Evolutionary conservation across 2,329 filamentous ascomycete species (phyloP).

Genomic region (Hypoxylon sp.): DNA sequence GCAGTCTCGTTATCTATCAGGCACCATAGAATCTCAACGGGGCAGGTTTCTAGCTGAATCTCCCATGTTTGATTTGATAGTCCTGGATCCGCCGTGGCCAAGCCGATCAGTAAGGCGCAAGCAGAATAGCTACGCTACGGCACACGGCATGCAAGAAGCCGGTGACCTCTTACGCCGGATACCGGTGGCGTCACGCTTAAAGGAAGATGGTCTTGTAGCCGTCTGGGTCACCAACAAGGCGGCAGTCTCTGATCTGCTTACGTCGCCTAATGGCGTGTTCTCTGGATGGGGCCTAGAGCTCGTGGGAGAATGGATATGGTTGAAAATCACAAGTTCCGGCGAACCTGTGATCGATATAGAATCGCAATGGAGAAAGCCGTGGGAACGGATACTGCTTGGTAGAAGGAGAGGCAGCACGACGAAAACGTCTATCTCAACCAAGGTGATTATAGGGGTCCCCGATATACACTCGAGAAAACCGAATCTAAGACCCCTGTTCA

Average conservation of each 20-base stretch:
- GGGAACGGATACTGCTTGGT: conserved; percentile 75
- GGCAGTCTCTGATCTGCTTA: conserved; percentile 63
- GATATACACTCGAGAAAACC: conserved; percentile 84
- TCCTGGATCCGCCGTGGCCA: conserved; percentile 83
- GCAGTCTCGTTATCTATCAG: conserved; percentile 55
- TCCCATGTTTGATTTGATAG: conserved; percentile 69
- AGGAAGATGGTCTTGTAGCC: conserved; percentile 65
- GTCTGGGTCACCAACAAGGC: conserved; percentile 82
- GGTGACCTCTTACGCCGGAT: conserved; percentile 59
- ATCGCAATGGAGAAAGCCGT: conserved; percentile 74
- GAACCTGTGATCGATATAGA: conserved; percentile 70
- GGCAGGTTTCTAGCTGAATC: conserved; percentile 52
- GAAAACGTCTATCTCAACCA: conserved; percentile 51
- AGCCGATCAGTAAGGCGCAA: conserved; percentile 76
- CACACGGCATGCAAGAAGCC: conserved; percentile 56
- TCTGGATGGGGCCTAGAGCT: conserved; percentile 70
- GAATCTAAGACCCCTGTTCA: conserved; percentile 69
- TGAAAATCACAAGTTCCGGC: conserved; percentile 73
- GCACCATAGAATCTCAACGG: conserved; percentile 54
- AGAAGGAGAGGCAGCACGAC: conserved; percentile 49
- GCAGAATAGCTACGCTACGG: conserved; percentile 57
- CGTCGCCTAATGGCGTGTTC: conserved; percentile 65
- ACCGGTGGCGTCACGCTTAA: conserved; percentile 64
- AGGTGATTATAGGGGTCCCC: conserved; percentile 73
- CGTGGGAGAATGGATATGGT: conserved; percentile 78